Evolutionary conservation across 2,329 filamentous ascomycete species (phyloP).

Genomic region (Cryphonectria nitschkei): DNA sequence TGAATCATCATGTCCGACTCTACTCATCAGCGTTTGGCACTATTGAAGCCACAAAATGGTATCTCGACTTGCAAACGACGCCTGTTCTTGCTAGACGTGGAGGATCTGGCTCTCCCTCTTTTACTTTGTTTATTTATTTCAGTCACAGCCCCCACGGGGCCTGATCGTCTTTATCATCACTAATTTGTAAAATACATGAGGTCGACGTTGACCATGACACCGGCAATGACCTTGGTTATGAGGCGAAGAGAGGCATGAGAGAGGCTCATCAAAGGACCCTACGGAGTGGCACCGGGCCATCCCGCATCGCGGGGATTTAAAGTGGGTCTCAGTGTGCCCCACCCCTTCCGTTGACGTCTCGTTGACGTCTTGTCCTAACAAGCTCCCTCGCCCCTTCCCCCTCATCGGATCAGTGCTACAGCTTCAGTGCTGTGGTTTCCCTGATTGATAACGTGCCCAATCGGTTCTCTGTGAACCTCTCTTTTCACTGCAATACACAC

Average conservation of each 20-base stretch:
- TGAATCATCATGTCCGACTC: neutral
- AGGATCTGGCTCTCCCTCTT: neutral
- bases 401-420: neutral
- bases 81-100: neutral
- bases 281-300: neutral
- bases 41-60: neutral
- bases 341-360: neutral
- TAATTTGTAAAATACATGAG: no score
- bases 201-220: no score
- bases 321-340: neutral
- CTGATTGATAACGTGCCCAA: neutral
- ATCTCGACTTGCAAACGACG: no score
- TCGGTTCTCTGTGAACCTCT: neutral
- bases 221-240: no score
- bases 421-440: neutral
- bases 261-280: neutral
- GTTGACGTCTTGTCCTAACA: neutral
- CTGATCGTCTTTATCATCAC: no score
- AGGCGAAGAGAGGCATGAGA: no score
- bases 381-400: neutral
- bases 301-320: neutral
- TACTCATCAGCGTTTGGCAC: neutral
- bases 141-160: no score
- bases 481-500: neutral
- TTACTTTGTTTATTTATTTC: no score